These are phyloP conservation scores for Lepidium africanum DNA, from an alignment of 345 rosid genomes.

Conservation along the genomic window DNA sequence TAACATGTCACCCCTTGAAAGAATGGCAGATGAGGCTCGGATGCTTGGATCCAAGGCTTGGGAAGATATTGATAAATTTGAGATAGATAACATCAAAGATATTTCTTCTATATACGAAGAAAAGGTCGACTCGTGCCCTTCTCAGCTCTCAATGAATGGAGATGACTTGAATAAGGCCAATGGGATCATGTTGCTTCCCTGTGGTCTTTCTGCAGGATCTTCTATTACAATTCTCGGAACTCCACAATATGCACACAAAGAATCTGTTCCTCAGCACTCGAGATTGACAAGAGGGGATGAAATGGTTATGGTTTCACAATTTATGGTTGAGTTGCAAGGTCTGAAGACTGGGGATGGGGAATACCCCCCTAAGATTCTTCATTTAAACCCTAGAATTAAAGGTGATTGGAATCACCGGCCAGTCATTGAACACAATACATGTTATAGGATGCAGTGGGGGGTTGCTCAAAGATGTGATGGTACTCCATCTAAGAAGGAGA, in stretches of 20 bases:
- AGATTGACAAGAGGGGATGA: constrained; percentile 46
- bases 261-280: constrained; percentile 68
- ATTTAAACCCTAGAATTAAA: constrained; percentile 83
- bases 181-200: constrained; percentile 76
- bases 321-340: constrained; percentile 94
- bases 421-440: constrained; percentile 94
- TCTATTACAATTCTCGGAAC: constrained; percentile 92
- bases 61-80: constrained; percentile 64
- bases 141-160: constrained; percentile 67
- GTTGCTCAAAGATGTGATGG: constrained; percentile 93
- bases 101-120: constrained; percentile 32
- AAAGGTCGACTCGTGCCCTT: constrained; percentile 62
- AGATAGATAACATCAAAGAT: constrained; percentile 34
- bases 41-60: constrained; percentile 84
- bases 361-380: constrained; percentile 93
- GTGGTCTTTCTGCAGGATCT: constrained; percentile 94
- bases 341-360: constrained; percentile 86
- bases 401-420: constrained; percentile 92
- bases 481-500: constrained; percentile 64
- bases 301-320: constrained; percentile 77
- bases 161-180: constrained; percentile 63
- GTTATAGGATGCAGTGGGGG: constrained; percentile 99
- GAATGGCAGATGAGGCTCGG: constrained; percentile 95
- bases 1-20: constrained; percentile 59
- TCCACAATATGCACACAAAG: constrained; percentile 77